Base-by-base conservation (phyloP, 495 filamentous ascomycete species). In the Pseudomonodictys pantanalensis region DNA sequence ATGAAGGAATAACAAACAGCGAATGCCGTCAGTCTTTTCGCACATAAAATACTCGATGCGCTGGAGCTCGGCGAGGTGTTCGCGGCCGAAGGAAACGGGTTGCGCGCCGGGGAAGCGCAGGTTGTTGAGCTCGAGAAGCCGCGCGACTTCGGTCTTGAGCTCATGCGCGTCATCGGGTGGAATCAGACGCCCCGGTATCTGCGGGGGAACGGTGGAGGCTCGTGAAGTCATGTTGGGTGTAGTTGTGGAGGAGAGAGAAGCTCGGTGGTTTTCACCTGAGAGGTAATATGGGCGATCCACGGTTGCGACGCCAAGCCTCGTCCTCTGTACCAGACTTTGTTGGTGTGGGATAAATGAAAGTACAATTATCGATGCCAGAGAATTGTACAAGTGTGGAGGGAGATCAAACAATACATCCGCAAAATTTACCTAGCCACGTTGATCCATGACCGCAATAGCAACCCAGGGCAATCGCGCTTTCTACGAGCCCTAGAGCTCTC, bases 1-100 rank as follows among this genome's bases (percentile, higher is more conserved):
- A 58, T 88, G 88, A 60, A 92, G 85, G 78, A 92, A 98, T 70
- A 98, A 84, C 20, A 98, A 81, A 71, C 92, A 97, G 39, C 93
- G 85, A 66, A 97, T 90, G 32, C 93, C 93, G 69, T 98, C 93
- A 0, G 92, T 95, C 74, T 98, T 98, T 75, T 98, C 93, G 77
- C 93, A 97, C 63, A 98, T 88, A 69, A 89, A 97, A 75, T 97
- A 98, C 72, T 97, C 93, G 51, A 85, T 76, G 35, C 78, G 79
- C 33, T 85, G 83, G 9, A 98, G 78, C 74, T 92, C 91, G 1
- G 82, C 72, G 3, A 96, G 69, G 69, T 98, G 93, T 56, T 81
- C 77, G 22, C 84, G 74, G 45, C 87, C 79, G 70, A 98, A 97
- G 67, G 87, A 92, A 52, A 98, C 91, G 11, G 93, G 93, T 73